Evolutionary conservation across 2,329 filamentous ascomycete species (phyloP).

Genomic region (Fusarium sp.): DNA sequence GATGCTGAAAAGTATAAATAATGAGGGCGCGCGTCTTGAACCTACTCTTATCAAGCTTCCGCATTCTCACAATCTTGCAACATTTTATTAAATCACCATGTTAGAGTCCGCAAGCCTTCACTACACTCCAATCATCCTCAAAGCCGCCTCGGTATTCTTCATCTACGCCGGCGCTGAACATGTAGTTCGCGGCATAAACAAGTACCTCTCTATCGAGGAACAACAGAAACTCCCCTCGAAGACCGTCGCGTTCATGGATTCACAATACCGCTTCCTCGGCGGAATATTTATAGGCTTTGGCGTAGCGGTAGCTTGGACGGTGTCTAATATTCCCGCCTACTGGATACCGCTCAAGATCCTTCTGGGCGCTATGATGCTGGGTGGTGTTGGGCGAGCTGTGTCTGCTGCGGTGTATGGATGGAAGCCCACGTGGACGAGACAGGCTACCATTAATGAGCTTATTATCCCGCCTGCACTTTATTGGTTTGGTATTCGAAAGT

Average conservation of each 20-base stretch:
- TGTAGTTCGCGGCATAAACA: background rate
- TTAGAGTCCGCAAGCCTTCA: background rate
- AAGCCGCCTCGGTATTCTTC: background rate
- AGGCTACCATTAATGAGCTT: background rate
- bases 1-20: background rate
- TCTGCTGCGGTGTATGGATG: background rate
- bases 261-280: background rate
- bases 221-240: background rate
- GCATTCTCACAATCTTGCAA: background rate
- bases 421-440: background rate
- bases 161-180: background rate
- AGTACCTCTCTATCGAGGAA: background rate
- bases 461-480: background rate
- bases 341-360: background rate
- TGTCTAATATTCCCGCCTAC: background rate
- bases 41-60: rapidly evolving
- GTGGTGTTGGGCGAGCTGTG: background rate
- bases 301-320: background rate
- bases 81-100: background rate
- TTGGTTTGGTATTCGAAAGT: background rate
- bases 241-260: background rate
- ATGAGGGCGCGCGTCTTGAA: rapidly evolving
- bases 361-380: background rate
- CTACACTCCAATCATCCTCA: background rate
- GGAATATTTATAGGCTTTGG: background rate